Base-by-base conservation (phyloP, 2,329 filamentous ascomycete species). In the Aspergillus costaricaensis region DNA sequence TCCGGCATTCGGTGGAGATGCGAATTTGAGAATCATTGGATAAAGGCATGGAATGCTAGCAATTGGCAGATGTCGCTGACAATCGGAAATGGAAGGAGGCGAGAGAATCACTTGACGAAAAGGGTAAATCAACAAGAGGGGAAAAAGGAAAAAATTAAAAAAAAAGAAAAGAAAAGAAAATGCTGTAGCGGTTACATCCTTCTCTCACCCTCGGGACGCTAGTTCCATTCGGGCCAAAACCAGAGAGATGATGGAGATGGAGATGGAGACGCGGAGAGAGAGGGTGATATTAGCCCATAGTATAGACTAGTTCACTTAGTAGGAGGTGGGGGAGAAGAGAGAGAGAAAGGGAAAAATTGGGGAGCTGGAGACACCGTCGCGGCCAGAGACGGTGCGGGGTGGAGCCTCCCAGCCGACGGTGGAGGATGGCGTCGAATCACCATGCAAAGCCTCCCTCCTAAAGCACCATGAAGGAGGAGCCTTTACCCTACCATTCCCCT, bases 371-470 rank as follows among this genome's bases (percentile, higher is more conserved):
- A 27, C 36, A 21, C 10, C 51, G 36, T 14, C 51, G 50, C 30
- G 30, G 32, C 36, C 51, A 25, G 36, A 44, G 36, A 30, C 25
- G 39, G 53, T 17, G 43, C 32, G 21, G 5, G 12, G 19, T 30
- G 52, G 39, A 39, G 52, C 17, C 17, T 19, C n/a, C 39, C 39
- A 43, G 38, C 21, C 39, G 21, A 17, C n/a, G n/a, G 27, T 27
- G 21, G 38, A 15, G 21, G 15, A 19, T 44, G 52, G 39, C 39
- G 19, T 19, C 53, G 39, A 55, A 55, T 55, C 53, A 55, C 25
- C 39, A 55, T 14, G 25, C 39, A 47, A n/a, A 19, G 39, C 39
- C 53, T 55, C 53, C 53, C 53, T 32, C 53, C 53, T 19, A 43
- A 23, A 32, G 15, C 30, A 14, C 15, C n/a, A 19, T 30, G 36